Percentiles rank a stretch among this genome's conserved stretches.
phyloP scores from a whole-genome alignment of 2,329 filamentous ascomycete species.

The Epichloe aotearoae region DNA sequence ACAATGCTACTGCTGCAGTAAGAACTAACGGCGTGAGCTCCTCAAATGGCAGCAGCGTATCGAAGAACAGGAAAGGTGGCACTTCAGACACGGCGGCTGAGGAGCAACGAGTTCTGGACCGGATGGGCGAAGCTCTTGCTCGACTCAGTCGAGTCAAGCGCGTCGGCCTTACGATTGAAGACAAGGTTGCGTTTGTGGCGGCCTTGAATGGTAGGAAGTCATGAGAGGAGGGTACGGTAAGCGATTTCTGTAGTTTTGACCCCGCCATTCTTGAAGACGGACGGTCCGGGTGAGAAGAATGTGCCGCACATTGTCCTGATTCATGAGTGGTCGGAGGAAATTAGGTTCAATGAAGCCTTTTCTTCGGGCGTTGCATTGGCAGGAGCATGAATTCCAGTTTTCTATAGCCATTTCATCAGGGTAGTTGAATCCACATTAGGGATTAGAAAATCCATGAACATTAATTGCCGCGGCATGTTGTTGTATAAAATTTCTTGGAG shows the following conservation, averaged over 20 bases:
- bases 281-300: not conserved
- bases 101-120: constrained; percentile 62
- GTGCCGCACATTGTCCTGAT: not conserved
- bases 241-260: not conserved
- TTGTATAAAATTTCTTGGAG: not conserved
- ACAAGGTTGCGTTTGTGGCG: constrained; percentile 73
- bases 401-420: not conserved
- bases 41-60: constrained; percentile 14
- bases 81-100: constrained; percentile 26
- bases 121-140: constrained; percentile 75
- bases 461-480: not conserved
- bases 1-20: constrained; percentile 28
- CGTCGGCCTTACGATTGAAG: constrained; percentile 67
- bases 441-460: not conserved
- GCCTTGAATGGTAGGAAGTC: constrained; percentile 39
- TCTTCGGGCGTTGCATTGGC: constrained; percentile 10
- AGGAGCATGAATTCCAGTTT: constrained; percentile 8
- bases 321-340: not conserved
- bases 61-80: constrained; percentile 14
- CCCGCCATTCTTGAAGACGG: not conserved
- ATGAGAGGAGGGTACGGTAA: constrained; percentile 6
- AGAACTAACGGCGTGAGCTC: constrained; percentile 21
- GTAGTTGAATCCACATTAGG: not conserved
- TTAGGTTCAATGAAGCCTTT: not conserved
- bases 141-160: constrained; percentile 76